Conservation (phyloP, 2,329 filamentous ascomycete genomes). For the Cladosporium halotolerans region DNA sequence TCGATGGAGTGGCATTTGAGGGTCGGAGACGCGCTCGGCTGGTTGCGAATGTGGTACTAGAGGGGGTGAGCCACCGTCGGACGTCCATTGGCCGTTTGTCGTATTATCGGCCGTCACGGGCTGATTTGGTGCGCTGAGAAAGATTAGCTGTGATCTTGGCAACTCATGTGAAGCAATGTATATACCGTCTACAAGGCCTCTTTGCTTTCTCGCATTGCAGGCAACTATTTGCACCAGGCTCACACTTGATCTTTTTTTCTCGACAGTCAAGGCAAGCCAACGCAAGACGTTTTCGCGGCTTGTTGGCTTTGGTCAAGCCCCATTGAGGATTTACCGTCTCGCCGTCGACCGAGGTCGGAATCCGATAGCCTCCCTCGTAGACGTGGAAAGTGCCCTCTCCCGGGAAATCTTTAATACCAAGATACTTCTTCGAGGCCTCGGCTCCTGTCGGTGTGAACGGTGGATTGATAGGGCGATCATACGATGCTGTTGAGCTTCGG, state of each 20-base stretch:
- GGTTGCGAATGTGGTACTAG: constrained; percentile 10
- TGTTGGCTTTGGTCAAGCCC: constrained; percentile 91
- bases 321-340: constrained; percentile 84
- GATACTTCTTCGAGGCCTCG: constrained; percentile 27
- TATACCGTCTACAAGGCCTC: constrained; percentile 71
- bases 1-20: constrained; percentile 11
- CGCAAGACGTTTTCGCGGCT: constrained; percentile 82
- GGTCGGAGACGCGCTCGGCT: constrained; percentile 13
- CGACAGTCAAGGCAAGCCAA: constrained; percentile 90
- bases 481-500: constrained; percentile 13
- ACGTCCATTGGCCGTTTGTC: constrained; percentile 14
- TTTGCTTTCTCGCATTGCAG: constrained; percentile 91
- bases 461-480: constrained; percentile 16
- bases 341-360: constrained; percentile 59
- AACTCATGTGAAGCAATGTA: neutral
- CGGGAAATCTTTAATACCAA: constrained; percentile 26
- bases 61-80: constrained; percentile 20
- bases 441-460: constrained; percentile 15
- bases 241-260: constrained; percentile 97
- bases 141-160: neutral
- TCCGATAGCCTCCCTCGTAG: constrained; percentile 29
- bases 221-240: constrained; percentile 80
- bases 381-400: constrained; percentile 26
- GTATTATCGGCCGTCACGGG: constrained; percentile 21
- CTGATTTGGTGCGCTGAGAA: constrained; percentile 22